Conservation (phyloP, 176 grass and related monocot species). For the Triticum urartu region DNA sequence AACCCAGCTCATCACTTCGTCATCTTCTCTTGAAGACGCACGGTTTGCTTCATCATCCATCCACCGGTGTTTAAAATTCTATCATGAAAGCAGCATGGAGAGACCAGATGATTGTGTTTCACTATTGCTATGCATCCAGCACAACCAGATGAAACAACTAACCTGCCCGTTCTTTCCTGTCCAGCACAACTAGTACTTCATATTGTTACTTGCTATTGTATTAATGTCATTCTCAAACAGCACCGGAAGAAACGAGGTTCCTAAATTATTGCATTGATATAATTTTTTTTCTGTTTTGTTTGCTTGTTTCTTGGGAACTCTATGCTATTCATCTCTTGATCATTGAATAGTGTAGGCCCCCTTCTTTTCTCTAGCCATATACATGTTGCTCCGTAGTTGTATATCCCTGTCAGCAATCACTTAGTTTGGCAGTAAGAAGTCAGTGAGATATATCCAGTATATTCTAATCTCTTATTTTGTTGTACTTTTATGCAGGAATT, state of each 20-base stretch:
- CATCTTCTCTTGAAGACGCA: conserved; percentile 56
- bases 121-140: background rate
- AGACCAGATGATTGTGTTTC: background rate
- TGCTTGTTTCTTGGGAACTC: background rate
- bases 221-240: background rate
- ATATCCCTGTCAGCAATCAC: background rate
- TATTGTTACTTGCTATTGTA: background rate
- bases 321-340: too few species aligned
- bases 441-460: background rate
- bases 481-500: conserved; percentile 52
- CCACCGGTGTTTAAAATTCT: background rate
- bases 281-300: background rate
- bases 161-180: conserved; percentile 12
- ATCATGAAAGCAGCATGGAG: background rate
- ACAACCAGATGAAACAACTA: background rate
- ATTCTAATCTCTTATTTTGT: background rate
- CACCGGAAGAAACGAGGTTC: background rate
- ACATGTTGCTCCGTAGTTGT: background rate
- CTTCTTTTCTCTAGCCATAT: background rate
- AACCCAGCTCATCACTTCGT: background rate
- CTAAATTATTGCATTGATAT: background rate
- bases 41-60: conserved; percentile 31
- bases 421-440: background rate
- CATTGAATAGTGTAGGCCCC: background rate
- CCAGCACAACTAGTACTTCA: conserved; percentile 17